These are phyloP conservation scores for Pugionium dolabratum DNA, from an alignment of 345 rosid species.

Conservation along the genomic window DNA sequence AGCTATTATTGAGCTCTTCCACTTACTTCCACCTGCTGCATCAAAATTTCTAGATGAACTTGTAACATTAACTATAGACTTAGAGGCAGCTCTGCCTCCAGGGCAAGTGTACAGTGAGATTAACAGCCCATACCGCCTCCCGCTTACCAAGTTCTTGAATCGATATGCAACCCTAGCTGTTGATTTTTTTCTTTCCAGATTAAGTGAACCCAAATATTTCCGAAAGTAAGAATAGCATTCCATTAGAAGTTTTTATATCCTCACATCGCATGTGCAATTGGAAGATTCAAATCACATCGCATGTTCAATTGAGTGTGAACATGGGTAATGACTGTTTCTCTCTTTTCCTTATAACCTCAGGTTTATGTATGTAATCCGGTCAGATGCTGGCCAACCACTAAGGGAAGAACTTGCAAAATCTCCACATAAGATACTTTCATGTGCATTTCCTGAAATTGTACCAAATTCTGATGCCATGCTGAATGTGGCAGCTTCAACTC, in stretches of 20 bases:
- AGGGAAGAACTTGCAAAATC: conserved; percentile 97
- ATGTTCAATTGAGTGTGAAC: conserved; percentile 21
- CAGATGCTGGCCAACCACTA: conserved; percentile 94
- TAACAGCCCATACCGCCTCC: conserved; percentile 96
- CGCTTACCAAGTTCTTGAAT: conserved; percentile 88
- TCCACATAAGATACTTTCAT: conserved; percentile 80
- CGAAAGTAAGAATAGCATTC: conserved; percentile 61
- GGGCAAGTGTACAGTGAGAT: conserved; percentile 93
- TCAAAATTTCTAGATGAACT: conserved; percentile 93
- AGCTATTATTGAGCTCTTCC: conserved; percentile 99
- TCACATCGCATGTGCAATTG: conserved; percentile 17
- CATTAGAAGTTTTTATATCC: not conserved
- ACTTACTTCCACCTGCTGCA: conserved; percentile 94
- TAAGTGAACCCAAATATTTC: conserved; percentile 89
- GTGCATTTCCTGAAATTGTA: conserved; percentile 77
- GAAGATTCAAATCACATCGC: not conserved
- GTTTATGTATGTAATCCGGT: conserved; percentile 86
- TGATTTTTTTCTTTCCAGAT: conserved; percentile 90
- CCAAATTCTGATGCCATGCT: conserved; percentile 47
- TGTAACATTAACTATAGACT: conserved; percentile 81
- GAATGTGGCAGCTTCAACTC: conserved; percentile 55
- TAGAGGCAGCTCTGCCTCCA: conserved; percentile 87
- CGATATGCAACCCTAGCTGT: conserved; percentile 94
- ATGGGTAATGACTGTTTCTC: conserved; percentile 17
- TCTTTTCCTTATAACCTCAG: conserved; percentile 46